A percentile compares a stretch with the other conserved stretches of the same genome.
phyloP scores from a whole-genome alignment of 2,329 filamentous ascomycete genomes.

The Aspergillus proliferans region DNA sequence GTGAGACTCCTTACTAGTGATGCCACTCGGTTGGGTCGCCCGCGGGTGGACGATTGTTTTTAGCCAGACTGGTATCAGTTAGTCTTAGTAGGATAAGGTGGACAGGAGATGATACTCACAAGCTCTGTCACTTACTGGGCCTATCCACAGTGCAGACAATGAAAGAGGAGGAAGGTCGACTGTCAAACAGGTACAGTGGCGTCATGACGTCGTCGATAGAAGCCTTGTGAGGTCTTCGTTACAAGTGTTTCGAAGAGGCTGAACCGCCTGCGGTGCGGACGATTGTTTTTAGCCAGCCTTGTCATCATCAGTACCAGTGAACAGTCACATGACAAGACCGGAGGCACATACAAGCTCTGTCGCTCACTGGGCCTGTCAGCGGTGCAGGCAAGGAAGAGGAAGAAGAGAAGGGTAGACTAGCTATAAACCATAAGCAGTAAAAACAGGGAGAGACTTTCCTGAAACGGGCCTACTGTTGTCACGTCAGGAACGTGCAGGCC shows the following conservation, averaged over 20 bases:
- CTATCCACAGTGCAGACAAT: background rate
- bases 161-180: background rate
- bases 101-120: background rate
- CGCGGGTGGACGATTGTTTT: background rate
- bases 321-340: background rate
- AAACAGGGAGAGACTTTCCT: background rate
- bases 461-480: background rate
- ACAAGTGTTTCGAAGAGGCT: too few relatives aligned
- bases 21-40: background rate
- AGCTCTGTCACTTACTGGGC: background rate
- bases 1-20: background rate
- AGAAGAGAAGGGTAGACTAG: background rate
- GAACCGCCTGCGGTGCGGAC: slow-evolving; percentile 1
- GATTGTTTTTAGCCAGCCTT: slow-evolving; percentile 12
- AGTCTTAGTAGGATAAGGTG: background rate
- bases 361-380: background rate
- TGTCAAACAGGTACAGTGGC: too few relatives aligned
- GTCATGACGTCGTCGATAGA: too few relatives aligned
- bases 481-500: background rate
- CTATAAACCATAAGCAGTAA: background rate
- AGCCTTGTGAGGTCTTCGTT: too few relatives aligned
- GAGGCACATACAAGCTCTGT: background rate
- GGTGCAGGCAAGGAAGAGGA: background rate
- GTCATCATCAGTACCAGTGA: background rate
- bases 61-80: background rate